Base-by-base conservation (phyloP, 2,329 filamentous ascomycete species). In the Aspergillus cejpii region DNA sequence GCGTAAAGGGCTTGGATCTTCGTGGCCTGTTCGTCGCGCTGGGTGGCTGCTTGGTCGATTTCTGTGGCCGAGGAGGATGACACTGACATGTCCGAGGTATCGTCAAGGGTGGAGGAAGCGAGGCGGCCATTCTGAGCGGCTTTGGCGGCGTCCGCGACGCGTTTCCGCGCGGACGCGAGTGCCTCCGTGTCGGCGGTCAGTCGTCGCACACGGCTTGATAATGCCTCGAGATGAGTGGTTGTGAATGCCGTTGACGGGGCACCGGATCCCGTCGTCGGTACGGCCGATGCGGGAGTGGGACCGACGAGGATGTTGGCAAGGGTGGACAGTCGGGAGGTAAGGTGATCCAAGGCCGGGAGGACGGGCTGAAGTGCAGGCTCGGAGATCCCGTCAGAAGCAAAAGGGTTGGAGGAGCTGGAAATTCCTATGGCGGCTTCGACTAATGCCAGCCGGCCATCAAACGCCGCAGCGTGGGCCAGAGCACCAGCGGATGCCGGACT, bases 1-100 rank as follows among this genome's bases (percentile, higher is more conserved):
- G 86, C 85, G 66, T 96, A 96, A 4, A 98, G 78, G 1, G 90
- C 87, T 53, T 94, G 92, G 63, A 98, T 85, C 64, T 95, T 95
- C 42, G 86, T 77, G 31, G 82, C 77, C 57, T 94, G 85, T 56
- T 94, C 88, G 6, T 70, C 68, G 3, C 69, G 60, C 1, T 68
- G 55, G 3, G 70, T 63, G 6, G 63, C 71, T 14, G 74, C 72
- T 12, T 50, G 49, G 37, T 60, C 60, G 83, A 78, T 2, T 81
- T 84, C 33, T 79, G 87, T 61, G 8, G 59, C 53, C 10, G 56
- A 53, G 20, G 57, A 57, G 5, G 56, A 57, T 6, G 61, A 59
- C 8, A 56, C 55, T 8, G 61, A 55, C 14, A 59, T 50, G 3
- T 56, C 52, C 5, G 46, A 56, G 39, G 50, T 57, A 36, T 42